Percentiles rank a stretch among this genome's conserved stretches.
Evolutionary conservation across 2,329 filamentous ascomycete genomes (phyloP).

Genomic region (Hortaea werneckii): DNA sequence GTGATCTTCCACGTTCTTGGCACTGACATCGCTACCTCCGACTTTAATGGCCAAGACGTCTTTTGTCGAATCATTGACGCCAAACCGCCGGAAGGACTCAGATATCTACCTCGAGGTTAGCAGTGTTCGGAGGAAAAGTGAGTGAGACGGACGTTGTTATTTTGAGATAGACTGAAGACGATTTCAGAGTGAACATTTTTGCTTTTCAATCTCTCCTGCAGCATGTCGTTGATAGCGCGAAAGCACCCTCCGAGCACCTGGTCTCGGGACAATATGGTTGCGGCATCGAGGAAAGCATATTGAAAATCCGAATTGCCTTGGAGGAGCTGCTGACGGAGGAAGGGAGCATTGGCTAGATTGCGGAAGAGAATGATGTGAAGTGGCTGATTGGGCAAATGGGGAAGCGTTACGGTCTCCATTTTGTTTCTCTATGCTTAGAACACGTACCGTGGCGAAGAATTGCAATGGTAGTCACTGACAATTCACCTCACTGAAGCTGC

Average conservation of each 20-base stretch:
- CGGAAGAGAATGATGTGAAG: slow-evolving; percentile 68
- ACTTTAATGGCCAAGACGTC: slow-evolving; percentile 76
- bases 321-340: slow-evolving; percentile 75
- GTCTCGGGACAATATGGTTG: slow-evolving; percentile 58
- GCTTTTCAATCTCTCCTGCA: slow-evolving; percentile 56
- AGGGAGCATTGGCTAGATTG: slow-evolving; percentile 65
- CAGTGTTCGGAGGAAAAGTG: neutral
- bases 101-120: slow-evolving; percentile 55
- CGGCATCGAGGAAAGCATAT: slow-evolving; percentile 87
- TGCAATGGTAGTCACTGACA: too few species aligned
- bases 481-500: too few species aligned
- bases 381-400: slow-evolving; percentile 61
- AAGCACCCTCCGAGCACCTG: slow-evolving; percentile 70
- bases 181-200: slow-evolving; percentile 84
- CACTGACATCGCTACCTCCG: slow-evolving; percentile 31
- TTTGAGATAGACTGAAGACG: slow-evolving; percentile 68
- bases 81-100: slow-evolving; percentile 82
- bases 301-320: slow-evolving; percentile 75
- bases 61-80: slow-evolving; percentile 60
- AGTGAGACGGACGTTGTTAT: slow-evolving; percentile 59
- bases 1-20: slow-evolving; percentile 43
- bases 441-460: too few species aligned
- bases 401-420: slow-evolving; percentile 59
- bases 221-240: slow-evolving; percentile 59
- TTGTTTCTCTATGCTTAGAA: too few species aligned